These are phyloP conservation scores for Phialocephala subalpina DNA, from an alignment of 2,329 filamentous ascomycete genomes.

Conservation along the genomic window DNA sequence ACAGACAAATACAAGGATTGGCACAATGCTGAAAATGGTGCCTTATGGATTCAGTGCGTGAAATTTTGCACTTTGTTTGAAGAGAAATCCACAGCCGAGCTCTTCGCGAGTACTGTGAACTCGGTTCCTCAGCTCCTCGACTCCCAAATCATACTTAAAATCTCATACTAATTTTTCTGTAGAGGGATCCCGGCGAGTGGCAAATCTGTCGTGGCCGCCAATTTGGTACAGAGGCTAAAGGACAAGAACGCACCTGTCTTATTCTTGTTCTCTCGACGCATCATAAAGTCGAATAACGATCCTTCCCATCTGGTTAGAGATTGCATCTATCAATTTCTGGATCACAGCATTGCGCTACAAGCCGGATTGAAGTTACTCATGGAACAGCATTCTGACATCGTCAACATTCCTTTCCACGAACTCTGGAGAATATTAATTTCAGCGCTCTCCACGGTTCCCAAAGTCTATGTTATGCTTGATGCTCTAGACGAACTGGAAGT, in stretches of 20 bases:
- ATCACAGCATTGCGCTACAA: constrained; percentile 41
- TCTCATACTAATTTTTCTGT: too few relatives aligned
- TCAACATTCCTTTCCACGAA: too few relatives aligned
- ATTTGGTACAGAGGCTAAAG: constrained; percentile 36
- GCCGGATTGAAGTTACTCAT: constrained; percentile 18
- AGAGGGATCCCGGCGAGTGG: constrained; percentile 53
- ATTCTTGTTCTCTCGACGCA: constrained; percentile 50
- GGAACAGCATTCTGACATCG: too few relatives aligned
- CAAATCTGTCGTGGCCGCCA: constrained; percentile 50
- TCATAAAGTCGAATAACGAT: constrained; percentile 44
- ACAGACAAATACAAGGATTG: constrained; percentile 31
- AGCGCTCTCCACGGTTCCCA: too few relatives aligned
- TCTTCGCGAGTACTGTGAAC: too few relatives aligned
- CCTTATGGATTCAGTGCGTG: constrained; percentile 52
- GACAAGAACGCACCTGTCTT: constrained; percentile 37
- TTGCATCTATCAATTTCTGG: constrained; percentile 45
- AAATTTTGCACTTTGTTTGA: too few relatives aligned
- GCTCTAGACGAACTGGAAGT: too few relatives aligned
- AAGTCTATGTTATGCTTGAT: too few relatives aligned
- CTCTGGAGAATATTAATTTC: too few relatives aligned
- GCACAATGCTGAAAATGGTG: constrained; percentile 43
- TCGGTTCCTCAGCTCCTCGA: too few relatives aligned
- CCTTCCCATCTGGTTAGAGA: constrained; percentile 43
- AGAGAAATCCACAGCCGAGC: too few relatives aligned
- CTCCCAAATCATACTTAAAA: too few relatives aligned